These are phyloP conservation scores for Thalassiosira hispida DNA, from an alignment of 352 stramenopile genomes.

Conservation along the genomic window DNA sequence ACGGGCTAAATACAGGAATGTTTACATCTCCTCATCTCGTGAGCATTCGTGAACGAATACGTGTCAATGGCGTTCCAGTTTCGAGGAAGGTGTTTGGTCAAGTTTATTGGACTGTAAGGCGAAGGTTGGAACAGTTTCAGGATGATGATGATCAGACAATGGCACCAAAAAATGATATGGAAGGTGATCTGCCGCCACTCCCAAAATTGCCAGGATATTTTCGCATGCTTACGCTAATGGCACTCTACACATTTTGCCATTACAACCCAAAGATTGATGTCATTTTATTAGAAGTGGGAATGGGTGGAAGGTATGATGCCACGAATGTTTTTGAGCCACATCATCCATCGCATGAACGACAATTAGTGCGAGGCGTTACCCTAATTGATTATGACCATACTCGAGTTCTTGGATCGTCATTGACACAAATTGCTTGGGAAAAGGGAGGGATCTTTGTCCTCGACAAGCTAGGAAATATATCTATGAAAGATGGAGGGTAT, in stretches of 20 bases:
- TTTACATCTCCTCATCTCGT: constrained; percentile 97
- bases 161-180: constrained; percentile 6
- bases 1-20: constrained; percentile 80
- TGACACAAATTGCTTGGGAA: constrained; percentile 91
- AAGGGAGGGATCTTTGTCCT: constrained; percentile 82
- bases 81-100: constrained; percentile 86
- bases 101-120: constrained; percentile 68
- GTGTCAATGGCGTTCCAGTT: constrained; percentile 91
- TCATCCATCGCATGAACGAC: neutral
- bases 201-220: constrained; percentile 94
- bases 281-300: constrained; percentile 95
- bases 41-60: constrained; percentile 92
- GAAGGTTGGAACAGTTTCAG: constrained; percentile 38
- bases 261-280: constrained; percentile 87
- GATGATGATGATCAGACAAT: neutral
- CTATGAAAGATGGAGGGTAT: constrained; percentile 44
- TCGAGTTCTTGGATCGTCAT: constrained; percentile 91
- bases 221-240: constrained; percentile 94
- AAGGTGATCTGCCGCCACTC: constrained; percentile 56
- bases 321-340: constrained; percentile 92
- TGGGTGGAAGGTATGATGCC: constrained; percentile 94
- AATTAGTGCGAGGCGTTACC: constrained; percentile 84
- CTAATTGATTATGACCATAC: constrained; percentile 95
- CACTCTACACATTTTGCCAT: constrained; percentile 80
- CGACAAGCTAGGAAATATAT: constrained; percentile 46